These are phyloP conservation scores for Phylloporus sp. DNA, from an alignment of 768 basidiomycete species.

Conservation along the genomic window DNA sequence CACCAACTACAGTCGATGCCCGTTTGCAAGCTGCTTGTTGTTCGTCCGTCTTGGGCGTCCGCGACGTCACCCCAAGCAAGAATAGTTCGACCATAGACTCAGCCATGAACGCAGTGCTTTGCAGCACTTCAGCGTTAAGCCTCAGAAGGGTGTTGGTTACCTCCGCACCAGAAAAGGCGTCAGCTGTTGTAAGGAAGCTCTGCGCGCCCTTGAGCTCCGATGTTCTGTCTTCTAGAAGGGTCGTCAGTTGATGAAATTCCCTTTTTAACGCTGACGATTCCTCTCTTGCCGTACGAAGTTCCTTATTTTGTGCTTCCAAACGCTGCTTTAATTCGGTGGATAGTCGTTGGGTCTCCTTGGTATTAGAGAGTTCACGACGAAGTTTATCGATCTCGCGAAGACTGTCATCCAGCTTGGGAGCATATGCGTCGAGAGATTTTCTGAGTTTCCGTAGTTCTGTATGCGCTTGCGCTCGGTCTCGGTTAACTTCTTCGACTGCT, in stretches of 20 bases:
- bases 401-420: slow-evolving; percentile 17
- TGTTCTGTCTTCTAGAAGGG: slow-evolving; percentile 39
- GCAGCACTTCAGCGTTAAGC: slow-evolving; percentile 47
- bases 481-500: slow-evolving; percentile 26
- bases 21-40: slow-evolving; percentile 24
- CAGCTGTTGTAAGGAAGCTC: slow-evolving; percentile 42
- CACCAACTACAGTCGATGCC: slow-evolving; percentile 19
- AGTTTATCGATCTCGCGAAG: slow-evolving; percentile 17
- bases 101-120: slow-evolving; percentile 45
- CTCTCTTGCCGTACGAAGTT: slow-evolving; percentile 20
- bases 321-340: slow-evolving; percentile 14
- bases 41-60: slow-evolving; percentile 15
- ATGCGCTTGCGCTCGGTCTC: slow-evolving; percentile 16
- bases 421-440: slow-evolving; percentile 17
- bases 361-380: slow-evolving; percentile 10
- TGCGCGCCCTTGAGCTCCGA: slow-evolving; percentile 44
- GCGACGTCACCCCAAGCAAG: slow-evolving; percentile 17
- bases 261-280: slow-evolving; percentile 27
- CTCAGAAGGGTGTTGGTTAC: slow-evolving; percentile 41
- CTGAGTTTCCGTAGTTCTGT: slow-evolving; percentile 19
- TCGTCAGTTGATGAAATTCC: slow-evolving; percentile 25
- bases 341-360: slow-evolving; percentile 11
- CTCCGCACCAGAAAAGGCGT: slow-evolving; percentile 43
- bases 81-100: slow-evolving; percentile 45
- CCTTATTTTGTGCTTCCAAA: slow-evolving; percentile 18